Percentiles rank a stretch among this genome's conserved stretches.
phyloP scores from a whole-genome alignment of 768 basidiomycete genomes.

The Tricholoma bakamatsutake region DNA sequence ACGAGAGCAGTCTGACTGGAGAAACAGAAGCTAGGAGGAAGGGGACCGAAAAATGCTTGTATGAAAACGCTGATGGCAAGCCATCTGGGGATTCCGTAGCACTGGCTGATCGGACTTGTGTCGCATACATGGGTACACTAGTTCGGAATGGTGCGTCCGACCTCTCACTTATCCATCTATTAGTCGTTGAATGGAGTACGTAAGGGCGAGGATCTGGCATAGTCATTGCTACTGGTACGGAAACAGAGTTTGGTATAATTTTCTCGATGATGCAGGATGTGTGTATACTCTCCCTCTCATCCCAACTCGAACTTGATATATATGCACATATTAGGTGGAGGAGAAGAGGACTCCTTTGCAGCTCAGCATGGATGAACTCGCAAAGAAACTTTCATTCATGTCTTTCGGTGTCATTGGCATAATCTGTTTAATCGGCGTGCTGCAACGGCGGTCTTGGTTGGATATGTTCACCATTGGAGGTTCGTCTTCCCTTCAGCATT shows the following conservation, averaged over 20 bases:
- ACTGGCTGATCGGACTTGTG: conserved; percentile 79
- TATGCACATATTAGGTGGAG: conserved; percentile 46
- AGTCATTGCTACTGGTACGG: conserved; percentile 80
- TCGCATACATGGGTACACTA: conserved; percentile 95
- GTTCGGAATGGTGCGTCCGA: conserved; percentile 71
- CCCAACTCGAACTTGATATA: background rate
- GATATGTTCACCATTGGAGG: conserved; percentile 99
- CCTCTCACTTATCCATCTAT: background rate
- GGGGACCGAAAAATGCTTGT: conserved; percentile 46
- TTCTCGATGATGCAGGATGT: conserved; percentile 99
- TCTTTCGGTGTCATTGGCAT: conserved; percentile 95
- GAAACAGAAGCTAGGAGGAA: conserved; percentile 84
- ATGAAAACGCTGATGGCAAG: conserved; percentile 26
- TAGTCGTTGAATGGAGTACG: background rate
- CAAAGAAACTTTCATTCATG: conserved; percentile 81
- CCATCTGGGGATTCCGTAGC: conserved; percentile 38
- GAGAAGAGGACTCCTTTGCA: conserved; percentile 92
- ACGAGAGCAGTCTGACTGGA: conserved; percentile 93
- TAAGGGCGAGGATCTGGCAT: conserved; percentile 78
- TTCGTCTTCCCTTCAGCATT: conserved; percentile 27
- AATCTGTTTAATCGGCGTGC: conserved; percentile 85
- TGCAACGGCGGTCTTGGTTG: conserved; percentile 83
- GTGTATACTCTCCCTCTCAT: conserved; percentile 15
- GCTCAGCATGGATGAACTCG: conserved; percentile 93
- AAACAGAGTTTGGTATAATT: conserved; percentile 93